Evolutionary conservation across 1,284 basidiomycete species (phyloP).

Genomic region (Sanghuangporus weigelae): DNA sequence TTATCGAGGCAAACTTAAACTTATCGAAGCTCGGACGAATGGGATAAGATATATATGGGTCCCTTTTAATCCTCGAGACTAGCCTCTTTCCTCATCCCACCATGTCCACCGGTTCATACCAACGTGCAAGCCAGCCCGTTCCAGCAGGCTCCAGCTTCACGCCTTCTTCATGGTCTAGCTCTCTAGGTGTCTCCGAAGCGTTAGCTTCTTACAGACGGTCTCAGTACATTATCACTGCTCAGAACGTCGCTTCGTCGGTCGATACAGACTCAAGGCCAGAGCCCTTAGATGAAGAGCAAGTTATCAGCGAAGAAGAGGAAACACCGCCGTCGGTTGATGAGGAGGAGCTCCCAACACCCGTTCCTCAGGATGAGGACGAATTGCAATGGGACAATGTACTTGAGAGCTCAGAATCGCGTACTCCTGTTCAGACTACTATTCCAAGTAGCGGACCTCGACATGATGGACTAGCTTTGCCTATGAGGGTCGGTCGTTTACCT

Average conservation of each 20-base stretch:
- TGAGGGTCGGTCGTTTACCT: not conserved
- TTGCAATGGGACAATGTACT: slow-evolving; percentile 43
- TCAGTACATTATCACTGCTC: slow-evolving; percentile 56
- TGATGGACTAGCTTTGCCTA: not conserved
- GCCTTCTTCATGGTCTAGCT: slow-evolving; percentile 44
- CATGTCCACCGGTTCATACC: not conserved
- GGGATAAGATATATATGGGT: no score
- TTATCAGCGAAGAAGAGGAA: slow-evolving; percentile 13
- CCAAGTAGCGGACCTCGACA: not conserved
- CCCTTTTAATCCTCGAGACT: not conserved
- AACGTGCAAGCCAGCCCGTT: not conserved
- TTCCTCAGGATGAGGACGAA: slow-evolving; percentile 26
- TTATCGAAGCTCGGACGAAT: not conserved
- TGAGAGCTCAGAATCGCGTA: not conserved
- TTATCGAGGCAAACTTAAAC: not conserved
- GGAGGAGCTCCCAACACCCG: slow-evolving; percentile 21
- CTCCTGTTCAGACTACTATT: not conserved
- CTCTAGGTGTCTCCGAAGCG: slow-evolving; percentile 47
- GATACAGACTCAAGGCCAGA: slow-evolving; percentile 34
- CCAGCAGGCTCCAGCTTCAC: slow-evolving; percentile 40
- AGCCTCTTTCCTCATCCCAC: not conserved
- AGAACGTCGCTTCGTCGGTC: slow-evolving; percentile 45
- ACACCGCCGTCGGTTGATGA: slow-evolving; percentile 27
- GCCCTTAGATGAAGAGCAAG: slow-evolving; percentile 32
- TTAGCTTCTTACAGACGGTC: slow-evolving; percentile 51